These are phyloP conservation scores for Omphalea diandra DNA, from an alignment of 441 rosid species.

Conservation along the genomic window DNA sequence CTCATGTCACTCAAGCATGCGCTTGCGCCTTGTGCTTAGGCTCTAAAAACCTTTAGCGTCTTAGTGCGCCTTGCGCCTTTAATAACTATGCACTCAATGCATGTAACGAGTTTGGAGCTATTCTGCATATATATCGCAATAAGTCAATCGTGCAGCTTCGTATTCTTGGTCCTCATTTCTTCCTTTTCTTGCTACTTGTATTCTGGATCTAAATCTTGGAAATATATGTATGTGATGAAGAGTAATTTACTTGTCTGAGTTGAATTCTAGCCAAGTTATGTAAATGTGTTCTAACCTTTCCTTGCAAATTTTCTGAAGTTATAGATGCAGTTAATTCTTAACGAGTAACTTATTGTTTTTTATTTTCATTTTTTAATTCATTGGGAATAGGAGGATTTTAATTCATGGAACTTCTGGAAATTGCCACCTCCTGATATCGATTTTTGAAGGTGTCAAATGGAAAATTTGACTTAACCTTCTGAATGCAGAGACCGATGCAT, in stretches of 20 bases:
- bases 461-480: conserved; percentile 13
- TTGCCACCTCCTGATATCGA: conserved; percentile 60
- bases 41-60: too few species aligned
- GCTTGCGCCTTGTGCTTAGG: too few species aligned
- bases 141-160: neutral
- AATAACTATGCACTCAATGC: neutral
- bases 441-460: conserved; percentile 29
- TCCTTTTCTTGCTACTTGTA: neutral
- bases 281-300: neutral
- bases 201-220: neutral
- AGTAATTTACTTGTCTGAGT: neutral
- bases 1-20: too few species aligned
- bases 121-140: neutral
- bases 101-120: neutral
- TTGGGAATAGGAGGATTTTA: conserved; percentile 74
- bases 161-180: neutral
- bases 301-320: neutral
- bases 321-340: neutral
- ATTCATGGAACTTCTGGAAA: conserved; percentile 96
- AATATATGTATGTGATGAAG: neutral
- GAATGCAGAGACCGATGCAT: conserved; percentile 10
- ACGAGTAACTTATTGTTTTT: conserved; percentile 14
- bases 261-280: neutral
- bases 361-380: too few species aligned
- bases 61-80: too few species aligned